Evolutionary conservation across 2,329 filamentous ascomycete species (phyloP).

Genomic region (Beauveria rudraprayagi): DNA sequence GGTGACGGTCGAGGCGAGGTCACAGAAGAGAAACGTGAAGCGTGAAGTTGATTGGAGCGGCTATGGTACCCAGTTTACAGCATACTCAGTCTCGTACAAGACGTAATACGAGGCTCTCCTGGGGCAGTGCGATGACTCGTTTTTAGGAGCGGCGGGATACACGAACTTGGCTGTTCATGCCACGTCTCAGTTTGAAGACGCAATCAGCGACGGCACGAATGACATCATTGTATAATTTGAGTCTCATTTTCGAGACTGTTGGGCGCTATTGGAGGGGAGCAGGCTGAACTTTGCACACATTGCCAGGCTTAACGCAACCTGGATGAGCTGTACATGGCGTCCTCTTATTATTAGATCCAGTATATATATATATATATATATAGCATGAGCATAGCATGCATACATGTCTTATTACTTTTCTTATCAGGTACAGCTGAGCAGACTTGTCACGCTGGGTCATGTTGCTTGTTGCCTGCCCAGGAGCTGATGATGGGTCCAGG

Average conservation of each 20-base stretch:
- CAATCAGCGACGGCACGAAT: not conserved
- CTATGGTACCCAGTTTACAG: not conserved
- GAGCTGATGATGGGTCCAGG: not conserved
- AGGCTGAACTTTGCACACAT: not conserved
- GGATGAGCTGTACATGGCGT: not conserved
- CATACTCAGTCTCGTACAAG: constrained; percentile 5
- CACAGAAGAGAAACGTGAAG: not conserved
- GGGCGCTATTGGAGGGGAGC: not conserved
- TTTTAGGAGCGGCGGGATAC: not conserved
- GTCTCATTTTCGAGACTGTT: not conserved
- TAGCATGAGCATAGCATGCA: not conserved
- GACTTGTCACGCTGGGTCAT: too few relatives aligned
- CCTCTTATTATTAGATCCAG: not conserved
- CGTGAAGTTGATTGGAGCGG: not conserved
- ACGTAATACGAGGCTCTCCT: not conserved
- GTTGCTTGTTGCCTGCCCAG: not conserved
- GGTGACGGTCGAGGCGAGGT: not conserved
- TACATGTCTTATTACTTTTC: not conserved
- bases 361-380: not conserved
- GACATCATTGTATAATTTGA: not conserved
- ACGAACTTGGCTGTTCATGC: not conserved
- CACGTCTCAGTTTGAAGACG: not conserved
- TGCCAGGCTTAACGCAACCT: not conserved
- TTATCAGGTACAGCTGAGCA: not conserved
- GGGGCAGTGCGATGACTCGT: not conserved